phyloP scores from a whole-genome alignment of 768 basidiomycete genomes.

The Termitomyces sp. region DNA sequence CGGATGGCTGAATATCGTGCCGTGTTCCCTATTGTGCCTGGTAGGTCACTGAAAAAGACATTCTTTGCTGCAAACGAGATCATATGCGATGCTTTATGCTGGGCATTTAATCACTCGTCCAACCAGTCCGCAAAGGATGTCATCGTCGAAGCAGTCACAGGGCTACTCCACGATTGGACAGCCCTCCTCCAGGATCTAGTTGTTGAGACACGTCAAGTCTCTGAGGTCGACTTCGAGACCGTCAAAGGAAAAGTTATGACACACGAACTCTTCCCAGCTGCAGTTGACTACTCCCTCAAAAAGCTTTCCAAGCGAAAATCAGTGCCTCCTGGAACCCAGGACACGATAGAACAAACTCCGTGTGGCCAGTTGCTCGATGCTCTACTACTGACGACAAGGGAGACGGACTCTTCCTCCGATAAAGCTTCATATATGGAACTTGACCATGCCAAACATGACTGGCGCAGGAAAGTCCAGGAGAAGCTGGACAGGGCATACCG shows the following conservation, averaged over 20 bases:
- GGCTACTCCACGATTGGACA: not conserved
- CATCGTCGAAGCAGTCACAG: not conserved
- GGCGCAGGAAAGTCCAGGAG: not conserved
- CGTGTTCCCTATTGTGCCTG: not conserved
- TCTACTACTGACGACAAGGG: not conserved
- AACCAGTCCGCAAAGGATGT: not conserved
- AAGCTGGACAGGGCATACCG: not conserved
- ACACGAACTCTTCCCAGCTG: not conserved
- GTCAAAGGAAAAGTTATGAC: not conserved
- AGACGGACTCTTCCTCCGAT: not conserved
- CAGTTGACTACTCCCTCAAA: not conserved
- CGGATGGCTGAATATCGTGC: not conserved
- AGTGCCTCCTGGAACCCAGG: not conserved
- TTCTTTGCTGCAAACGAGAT: not conserved
- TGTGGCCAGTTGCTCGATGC: not conserved
- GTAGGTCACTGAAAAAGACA: not conserved
- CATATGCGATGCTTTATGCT: not conserved
- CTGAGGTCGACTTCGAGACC: not conserved
- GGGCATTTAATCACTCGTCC: not conserved
- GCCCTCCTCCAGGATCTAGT: not conserved
- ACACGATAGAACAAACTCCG: not conserved
- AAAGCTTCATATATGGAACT: not conserved
- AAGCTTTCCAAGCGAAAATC: not conserved
- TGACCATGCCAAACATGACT: not conserved
- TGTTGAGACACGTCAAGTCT: not conserved